Evolutionary conservation across 352 stramenopile genomes (phyloP).

Genomic region (Pythium plurisporium): DNA sequence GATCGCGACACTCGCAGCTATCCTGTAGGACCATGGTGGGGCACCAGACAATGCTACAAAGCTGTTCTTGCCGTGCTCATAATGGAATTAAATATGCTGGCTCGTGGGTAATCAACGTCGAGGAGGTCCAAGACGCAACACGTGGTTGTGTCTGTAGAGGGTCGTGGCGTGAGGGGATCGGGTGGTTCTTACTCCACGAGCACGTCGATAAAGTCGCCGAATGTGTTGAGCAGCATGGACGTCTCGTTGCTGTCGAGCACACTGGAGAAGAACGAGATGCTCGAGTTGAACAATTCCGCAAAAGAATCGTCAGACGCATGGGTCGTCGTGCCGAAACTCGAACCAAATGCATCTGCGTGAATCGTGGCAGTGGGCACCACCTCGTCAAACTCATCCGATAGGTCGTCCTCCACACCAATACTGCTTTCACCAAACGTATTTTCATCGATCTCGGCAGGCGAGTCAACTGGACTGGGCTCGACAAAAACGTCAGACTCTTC

Average conservation of each 20-base stretch:
- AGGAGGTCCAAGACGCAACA: neutral
- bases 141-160: too few species aligned
- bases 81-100: constrained; percentile 4
- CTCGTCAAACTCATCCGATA: neutral
- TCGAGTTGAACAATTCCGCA: constrained; percentile 30
- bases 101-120: neutral
- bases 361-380: neutral
- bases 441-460: neutral
- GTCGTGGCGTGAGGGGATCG: too few species aligned
- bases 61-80: neutral
- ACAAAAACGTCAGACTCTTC: too few species aligned
- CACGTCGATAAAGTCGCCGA: constrained; percentile 67
- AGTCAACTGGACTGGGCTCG: too few species aligned
- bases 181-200: constrained; percentile 51
- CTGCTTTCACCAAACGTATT: neutral
- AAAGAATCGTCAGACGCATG: neutral
- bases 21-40: too few species aligned
- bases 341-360: neutral
- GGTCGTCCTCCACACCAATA: too few species aligned
- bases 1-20: too few species aligned
- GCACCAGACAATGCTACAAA: too few species aligned
- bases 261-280: constrained; percentile 48
- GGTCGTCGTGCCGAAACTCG: neutral
- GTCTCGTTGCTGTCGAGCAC: constrained; percentile 61
- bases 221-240: constrained; percentile 59